A percentile compares a stretch with the other conserved stretches of the same genome.
Evolutionary conservation across 2,329 filamentous ascomycete species (phyloP).

Genomic region (Pleomassaria siparia): DNA sequence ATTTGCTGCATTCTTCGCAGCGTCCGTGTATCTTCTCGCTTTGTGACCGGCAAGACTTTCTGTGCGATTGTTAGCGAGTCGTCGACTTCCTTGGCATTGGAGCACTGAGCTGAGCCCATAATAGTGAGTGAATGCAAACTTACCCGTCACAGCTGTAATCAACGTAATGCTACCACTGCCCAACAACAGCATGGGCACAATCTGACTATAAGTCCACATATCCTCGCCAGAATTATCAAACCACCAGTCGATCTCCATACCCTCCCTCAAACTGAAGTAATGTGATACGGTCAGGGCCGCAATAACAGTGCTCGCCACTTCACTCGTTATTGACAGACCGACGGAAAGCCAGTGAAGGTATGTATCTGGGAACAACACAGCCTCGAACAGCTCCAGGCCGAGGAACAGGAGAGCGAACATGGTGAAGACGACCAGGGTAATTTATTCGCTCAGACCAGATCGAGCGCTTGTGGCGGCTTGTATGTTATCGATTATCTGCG

Average conservation of each 20-base stretch:
- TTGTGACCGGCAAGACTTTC: conserved; percentile 1
- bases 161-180: not conserved
- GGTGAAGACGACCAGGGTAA: not conserved
- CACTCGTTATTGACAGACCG: not conserved
- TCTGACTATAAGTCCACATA: not conserved
- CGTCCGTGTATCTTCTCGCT: not conserved
- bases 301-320: not conserved
- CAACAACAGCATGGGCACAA: not conserved
- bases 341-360: conserved; percentile 1
- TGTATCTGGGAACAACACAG: not conserved
- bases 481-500: conserved; percentile 2
- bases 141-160: not conserved
- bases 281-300: not conserved
- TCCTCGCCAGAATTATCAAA: not conserved
- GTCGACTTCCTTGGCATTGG: not conserved
- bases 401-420: not conserved
- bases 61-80: not conserved
- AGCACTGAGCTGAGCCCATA: too few relatives aligned
- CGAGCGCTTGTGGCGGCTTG: not conserved
- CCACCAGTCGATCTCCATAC: conserved; percentile 1
- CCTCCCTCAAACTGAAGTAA: not conserved
- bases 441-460: not conserved
- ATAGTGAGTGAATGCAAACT: not conserved
- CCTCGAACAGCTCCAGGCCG: not conserved
- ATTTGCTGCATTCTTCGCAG: not conserved